phyloP scores from a whole-genome alignment of 768 basidiomycete species.

The Lentinula detonsa region DNA sequence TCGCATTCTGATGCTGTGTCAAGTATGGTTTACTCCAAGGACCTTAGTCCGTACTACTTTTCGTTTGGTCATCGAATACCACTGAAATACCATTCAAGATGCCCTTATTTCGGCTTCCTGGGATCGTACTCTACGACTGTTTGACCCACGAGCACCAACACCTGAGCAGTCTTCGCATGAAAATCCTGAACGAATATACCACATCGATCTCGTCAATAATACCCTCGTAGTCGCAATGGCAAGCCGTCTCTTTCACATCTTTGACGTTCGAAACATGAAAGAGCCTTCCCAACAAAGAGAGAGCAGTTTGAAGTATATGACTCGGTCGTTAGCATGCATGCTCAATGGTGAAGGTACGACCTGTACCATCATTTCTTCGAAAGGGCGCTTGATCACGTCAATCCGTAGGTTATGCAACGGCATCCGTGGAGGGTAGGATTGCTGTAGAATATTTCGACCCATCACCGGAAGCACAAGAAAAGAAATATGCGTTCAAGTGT shows the following conservation, averaged over 20 bases:
- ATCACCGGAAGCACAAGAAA: conserved; percentile 65
- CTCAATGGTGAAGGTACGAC: conserved; percentile 77
- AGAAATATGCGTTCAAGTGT: conserved; percentile 95
- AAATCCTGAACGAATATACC: conserved; percentile 82
- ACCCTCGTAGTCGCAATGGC: conserved; percentile 92
- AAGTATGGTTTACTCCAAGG: conserved; percentile 62
- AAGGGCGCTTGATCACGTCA: neutral
- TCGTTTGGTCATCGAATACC: neutral
- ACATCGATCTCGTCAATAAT: conserved; percentile 71
- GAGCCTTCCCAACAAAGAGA: conserved; percentile 76
- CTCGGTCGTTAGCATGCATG: conserved; percentile 88
- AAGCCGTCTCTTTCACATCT: conserved; percentile 84
- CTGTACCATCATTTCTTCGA: neutral
- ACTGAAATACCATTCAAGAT: conserved; percentile 34
- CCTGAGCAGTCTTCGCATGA: conserved; percentile 54
- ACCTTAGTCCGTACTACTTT: conserved; percentile 45
- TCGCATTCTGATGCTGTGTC: conserved; percentile 80
- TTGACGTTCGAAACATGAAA: conserved; percentile 76
- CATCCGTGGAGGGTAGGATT: conserved; percentile 92
- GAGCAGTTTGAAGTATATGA: conserved; percentile 94
- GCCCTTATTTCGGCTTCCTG: conserved; percentile 82
- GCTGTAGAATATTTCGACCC: conserved; percentile 97
- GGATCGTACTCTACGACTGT: conserved; percentile 85
- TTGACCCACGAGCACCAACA: conserved; percentile 67
- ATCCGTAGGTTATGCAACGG: conserved; percentile 77